Base-by-base conservation (phyloP, 108 stramenopile species). In the Thalassiosira profunda region DNA sequence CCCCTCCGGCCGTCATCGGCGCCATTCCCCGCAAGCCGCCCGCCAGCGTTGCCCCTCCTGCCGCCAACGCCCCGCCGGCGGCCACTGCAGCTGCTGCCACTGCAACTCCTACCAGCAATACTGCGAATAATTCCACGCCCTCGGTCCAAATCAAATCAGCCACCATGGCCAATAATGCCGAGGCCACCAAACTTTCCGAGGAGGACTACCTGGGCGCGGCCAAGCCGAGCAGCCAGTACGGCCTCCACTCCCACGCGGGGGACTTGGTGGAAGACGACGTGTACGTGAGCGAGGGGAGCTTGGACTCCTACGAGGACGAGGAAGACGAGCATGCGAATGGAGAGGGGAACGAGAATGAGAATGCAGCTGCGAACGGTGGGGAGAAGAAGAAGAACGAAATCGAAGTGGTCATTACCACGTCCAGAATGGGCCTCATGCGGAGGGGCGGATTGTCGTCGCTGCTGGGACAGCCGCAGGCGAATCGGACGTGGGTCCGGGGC, bases 381-480 rank as follows among this genome's bases (percentile, higher is more conserved):
- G 58, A 43, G 5, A n/a, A 29, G 6, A 49, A 23, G 34, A 44
- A 56, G 1, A 31, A 23, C 9, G 51, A 11, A 14, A 17, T 81
- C 5, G 91, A 92, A 52, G 62, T 95, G 65, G 69, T 92, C 8
- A 65, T 95, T 55, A 79, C 78, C 15, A 72, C 82, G 11, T 89
- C 89, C 6, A 84, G 76, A 55, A 84, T 92, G 89, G 94, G 94
- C 51, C 55, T 95, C 36, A 95, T 95, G 94, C 67, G 88, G 25
- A 72, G 89, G 24, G 89, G 89, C 2, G 73, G 78, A 7, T 41
- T 80, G 1, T 76, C 79, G 3, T 64, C 60, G 35, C 23, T 75
- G 15, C 49, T 75, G 33, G 74, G 68, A n/a, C 53, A 82, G 8
- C 41, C 83, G 4, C 90, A 86, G 37, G 86, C 83, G 7, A 88